A percentile compares a stretch with the other conserved stretches of the same genome.
These are phyloP conservation scores for Datura wrightii DNA, from an alignment of 257 asterid genomes.

Conservation along the genomic window DNA sequence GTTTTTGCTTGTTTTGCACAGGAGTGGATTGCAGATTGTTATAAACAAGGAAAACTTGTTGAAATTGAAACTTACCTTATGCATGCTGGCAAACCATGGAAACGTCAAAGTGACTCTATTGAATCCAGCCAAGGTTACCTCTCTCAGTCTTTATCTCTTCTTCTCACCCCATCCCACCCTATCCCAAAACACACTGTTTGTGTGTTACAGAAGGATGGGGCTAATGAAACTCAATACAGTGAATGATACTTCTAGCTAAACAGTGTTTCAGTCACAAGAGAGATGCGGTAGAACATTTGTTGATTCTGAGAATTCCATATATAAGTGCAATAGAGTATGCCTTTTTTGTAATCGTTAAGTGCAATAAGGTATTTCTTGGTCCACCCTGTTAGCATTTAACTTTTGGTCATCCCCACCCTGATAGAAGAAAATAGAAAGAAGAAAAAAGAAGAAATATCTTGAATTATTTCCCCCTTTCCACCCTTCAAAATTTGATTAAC, in stretches of 20 bases:
- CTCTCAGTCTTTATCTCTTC: conserved; percentile 15
- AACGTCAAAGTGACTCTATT: conserved; percentile 50
- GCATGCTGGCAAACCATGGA: conserved; percentile 99
- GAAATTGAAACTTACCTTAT: conserved; percentile 77
- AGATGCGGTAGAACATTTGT: neutral
- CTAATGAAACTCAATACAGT: neutral
- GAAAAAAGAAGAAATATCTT: neutral
- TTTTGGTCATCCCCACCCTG: neutral
- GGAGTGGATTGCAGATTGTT: conserved; percentile 92
- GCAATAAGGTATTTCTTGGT: neutral
- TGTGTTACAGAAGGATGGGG: neutral
- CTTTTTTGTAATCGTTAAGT: neutral
- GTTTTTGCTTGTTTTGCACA: conserved; percentile 42
- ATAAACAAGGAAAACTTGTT: conserved; percentile 65
- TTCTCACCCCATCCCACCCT: neutral
- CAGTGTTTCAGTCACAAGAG: neutral
- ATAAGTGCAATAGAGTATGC: neutral
- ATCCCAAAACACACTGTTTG: neutral
- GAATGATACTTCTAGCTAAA: neutral
- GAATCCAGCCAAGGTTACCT: conserved; percentile 59
- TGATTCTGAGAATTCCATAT: neutral
- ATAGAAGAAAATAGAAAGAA: neutral
- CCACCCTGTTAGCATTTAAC: neutral
- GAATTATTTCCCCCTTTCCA: neutral
- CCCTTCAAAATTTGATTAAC: neutral